Evolutionary conservation across 2,329 filamentous ascomycete species (phyloP).

Genomic region (Fonsecaea nubica): DNA sequence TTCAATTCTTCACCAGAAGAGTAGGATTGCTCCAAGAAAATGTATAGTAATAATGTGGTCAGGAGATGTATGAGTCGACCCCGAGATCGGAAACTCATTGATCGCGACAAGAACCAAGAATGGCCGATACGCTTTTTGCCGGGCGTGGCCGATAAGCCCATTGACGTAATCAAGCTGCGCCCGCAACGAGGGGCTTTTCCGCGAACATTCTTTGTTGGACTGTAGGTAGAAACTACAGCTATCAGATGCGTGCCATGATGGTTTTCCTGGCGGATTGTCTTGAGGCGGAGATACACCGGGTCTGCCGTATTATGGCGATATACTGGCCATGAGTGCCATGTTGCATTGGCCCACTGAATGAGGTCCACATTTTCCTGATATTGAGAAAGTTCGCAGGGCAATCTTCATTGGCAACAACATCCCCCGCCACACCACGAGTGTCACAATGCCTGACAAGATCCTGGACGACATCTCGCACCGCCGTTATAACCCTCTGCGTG

Average conservation of each 20-base stretch:
- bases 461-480: conserved; percentile 97
- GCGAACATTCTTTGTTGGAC: background rate
- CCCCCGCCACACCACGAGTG: background rate
- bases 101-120: background rate
- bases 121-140: background rate
- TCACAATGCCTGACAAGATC: conserved; percentile 72
- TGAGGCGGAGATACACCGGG: background rate
- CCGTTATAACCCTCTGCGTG: conserved; percentile 88
- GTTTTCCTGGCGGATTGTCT: background rate
- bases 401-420: background rate
- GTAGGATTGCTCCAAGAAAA: background rate
- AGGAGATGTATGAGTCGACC: conserved; percentile 5
- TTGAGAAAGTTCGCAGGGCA: background rate
- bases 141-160: conserved; percentile 10
- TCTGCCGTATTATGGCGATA: background rate
- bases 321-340: background rate
- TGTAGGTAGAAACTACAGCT: background rate
- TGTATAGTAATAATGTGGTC: conserved; percentile 19
- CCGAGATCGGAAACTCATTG: conserved; percentile 14
- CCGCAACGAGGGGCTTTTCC: background rate
- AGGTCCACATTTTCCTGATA: background rate
- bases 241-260: background rate
- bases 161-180: conserved; percentile 14
- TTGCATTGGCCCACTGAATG: background rate
- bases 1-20: background rate